Evolutionary conservation across 208 protist species (phyloP), one percentile per base, ranked within the genome.

Genomic region (Acanthamoeba triangularis): DNA sequence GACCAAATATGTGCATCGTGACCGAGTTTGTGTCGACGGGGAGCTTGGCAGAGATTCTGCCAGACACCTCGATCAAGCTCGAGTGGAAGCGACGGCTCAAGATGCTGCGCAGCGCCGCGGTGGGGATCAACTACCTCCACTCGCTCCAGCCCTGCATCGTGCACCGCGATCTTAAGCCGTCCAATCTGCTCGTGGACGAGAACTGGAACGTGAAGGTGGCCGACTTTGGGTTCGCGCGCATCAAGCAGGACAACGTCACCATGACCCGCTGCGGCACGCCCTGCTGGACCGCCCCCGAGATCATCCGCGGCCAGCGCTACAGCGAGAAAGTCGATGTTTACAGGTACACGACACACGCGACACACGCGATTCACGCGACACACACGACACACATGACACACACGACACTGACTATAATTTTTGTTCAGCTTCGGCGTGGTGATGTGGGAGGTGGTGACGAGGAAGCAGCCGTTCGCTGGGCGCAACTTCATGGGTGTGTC

Each of bases 201-300:
- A 95, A 97, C 69, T 97, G 30, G 52, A 97, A 96, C 56, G 95
- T 97, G 14, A 97, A 97, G 80, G 96, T 97, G 25, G 49, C 54
- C n/a, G 96, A 97, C 65, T 97, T 97, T 88, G 96, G 96, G 28
- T 44, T 97, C 8, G 85, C 49, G 8, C 90, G 76, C 1, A 94
- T 97, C 35, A 56, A 93, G 69, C 63, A 84, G 49, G 76, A 67
- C 20, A 33, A 74, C 23, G 69, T 35, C 16, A 96, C 96, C 23
- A 95, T 97, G 96, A 97, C 96, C 25, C 85, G 85, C 20, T 97
- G 96, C 84, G 96, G 96, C 14, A 97, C 96, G 72, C 96, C 96
- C 30, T 90, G 80, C 76, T 97, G 96, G 96, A 96, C 95, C 3
- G 88, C 96, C 16, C 96, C 96, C 14, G 96, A 97, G 78, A 54